A percentile compares a stretch with the other conserved stretches of the same genome.
Evolutionary conservation across 140 eudicot species (phyloP).

Genomic region (Oenanthe javanica): DNA sequence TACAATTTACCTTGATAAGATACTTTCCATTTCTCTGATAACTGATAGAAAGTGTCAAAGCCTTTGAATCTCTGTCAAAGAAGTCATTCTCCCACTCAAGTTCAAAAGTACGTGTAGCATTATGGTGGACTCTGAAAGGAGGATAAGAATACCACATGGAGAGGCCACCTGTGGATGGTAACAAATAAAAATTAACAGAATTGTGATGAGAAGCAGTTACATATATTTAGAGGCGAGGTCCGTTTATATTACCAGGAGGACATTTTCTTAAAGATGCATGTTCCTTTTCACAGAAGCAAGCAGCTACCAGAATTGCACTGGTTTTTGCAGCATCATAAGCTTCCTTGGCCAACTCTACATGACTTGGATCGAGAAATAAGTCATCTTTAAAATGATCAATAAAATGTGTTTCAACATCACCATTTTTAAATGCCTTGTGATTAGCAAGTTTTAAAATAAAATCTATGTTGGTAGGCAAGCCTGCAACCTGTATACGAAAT

Average conservation of each 20-base stretch:
- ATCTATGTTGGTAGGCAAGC: slow-evolving; percentile 91
- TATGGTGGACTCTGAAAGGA: slow-evolving; percentile 71
- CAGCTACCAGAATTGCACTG: slow-evolving; percentile 79
- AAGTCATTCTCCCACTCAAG: slow-evolving; percentile 78
- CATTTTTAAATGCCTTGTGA: slow-evolving; percentile 69
- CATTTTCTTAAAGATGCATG: slow-evolving; percentile 28
- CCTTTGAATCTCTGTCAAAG: slow-evolving; percentile 34
- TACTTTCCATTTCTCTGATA: slow-evolving; percentile 70
- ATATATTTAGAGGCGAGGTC: background rate
- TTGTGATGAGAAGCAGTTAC: slow-evolving; percentile 6
- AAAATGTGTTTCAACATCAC: slow-evolving; percentile 93
- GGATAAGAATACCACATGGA: slow-evolving; percentile 73
- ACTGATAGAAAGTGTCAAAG: slow-evolving; percentile 37
- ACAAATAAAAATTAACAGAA: slow-evolving; percentile 8
- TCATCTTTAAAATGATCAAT: slow-evolving; percentile 76
- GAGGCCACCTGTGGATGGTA: slow-evolving; percentile 45
- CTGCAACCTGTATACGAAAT: slow-evolving; percentile 69
- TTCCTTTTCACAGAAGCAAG: slow-evolving; percentile 76
- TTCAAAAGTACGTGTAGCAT: slow-evolving; percentile 47
- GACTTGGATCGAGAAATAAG: slow-evolving; percentile 51
- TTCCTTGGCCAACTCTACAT: slow-evolving; percentile 34
- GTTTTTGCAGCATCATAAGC: slow-evolving; percentile 41
- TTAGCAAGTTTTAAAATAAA: slow-evolving; percentile 71
- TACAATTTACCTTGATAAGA: slow-evolving; percentile 53
- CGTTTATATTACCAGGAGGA: slow-evolving; percentile 42